Evolutionary conservation across 2,329 filamentous ascomycete species (phyloP).

Genomic region (Claviceps sp.): DNA sequence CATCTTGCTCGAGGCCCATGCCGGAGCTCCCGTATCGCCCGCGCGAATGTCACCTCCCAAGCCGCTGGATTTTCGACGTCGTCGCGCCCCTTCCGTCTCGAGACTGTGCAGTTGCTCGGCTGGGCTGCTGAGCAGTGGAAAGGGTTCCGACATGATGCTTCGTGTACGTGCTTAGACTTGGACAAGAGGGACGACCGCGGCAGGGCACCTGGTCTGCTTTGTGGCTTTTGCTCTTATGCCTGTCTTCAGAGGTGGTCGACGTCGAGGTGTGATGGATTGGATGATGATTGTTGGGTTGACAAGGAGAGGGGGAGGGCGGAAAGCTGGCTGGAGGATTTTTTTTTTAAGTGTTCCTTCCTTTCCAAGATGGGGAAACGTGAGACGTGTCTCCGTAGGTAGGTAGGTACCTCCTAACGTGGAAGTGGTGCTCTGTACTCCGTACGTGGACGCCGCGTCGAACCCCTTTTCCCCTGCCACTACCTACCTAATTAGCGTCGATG

Average conservation of each 20-base stretch:
- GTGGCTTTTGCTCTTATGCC: not conserved
- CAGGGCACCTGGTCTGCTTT: not conserved
- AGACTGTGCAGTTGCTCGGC: constrained; percentile 34
- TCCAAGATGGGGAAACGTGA: too few species aligned
- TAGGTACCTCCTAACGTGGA: too few species aligned
- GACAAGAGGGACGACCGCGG: not conserved
- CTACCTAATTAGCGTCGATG: too few species aligned
- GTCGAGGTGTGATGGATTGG: not conserved
- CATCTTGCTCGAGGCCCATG: constrained; percentile 37
- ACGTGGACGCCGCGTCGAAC: too few species aligned
- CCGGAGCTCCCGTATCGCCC: constrained; percentile 42
- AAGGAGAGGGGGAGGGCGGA: not conserved
- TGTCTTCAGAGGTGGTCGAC: not conserved
- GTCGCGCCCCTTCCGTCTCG: constrained; percentile 25
- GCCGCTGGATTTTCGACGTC: constrained; percentile 42
- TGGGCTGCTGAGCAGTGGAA: constrained; percentile 38
- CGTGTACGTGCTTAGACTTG: not conserved
- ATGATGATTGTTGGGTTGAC: not conserved
- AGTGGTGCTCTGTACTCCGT: too few species aligned
- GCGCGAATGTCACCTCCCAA: constrained; percentile 38
- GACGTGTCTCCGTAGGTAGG: too few species aligned
- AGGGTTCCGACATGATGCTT: constrained; percentile 36
- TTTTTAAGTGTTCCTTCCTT: not conserved
- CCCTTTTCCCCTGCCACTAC: too few species aligned
- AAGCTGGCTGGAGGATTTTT: not conserved